Base-by-base conservation (phyloP, 805 yeast species). In the Ogataea salicorniae region DNA sequence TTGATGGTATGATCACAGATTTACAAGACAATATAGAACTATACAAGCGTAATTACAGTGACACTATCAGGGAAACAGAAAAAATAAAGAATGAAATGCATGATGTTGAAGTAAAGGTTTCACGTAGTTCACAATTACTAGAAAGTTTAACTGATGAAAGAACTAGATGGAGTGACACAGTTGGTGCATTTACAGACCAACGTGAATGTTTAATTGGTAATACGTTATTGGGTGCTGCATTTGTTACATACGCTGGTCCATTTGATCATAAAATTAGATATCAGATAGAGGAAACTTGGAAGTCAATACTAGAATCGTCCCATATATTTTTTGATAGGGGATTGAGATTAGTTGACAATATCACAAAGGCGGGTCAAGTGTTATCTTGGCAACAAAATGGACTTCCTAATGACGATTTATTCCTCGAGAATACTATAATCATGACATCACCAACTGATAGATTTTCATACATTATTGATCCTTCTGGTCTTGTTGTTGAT, bases 1-100 rank as follows among this genome's bases (percentile, higher is more conserved):
- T 90, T 34, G 81, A 81, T 38, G 84, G 87, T 46, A 87, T 91
- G 95, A 83, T 91, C 31, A 61, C 55, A 0, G 97, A 91, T 56
- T 68, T 89, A 22, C 83, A 85, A 53, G 71, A 64, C 9, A 81
- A 84, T 47, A 88, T 92, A 47, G 89, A 80, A 39, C 56, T 57
- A 1, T 87, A 83, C 50, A 88, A 89, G 54, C 72, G 69, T 7
- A 75, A 74, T 8, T 92, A 92, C 61, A 86, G 94, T 39, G 69
- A 66, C 14, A 67, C 85, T n/a, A 88, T 92, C 33, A 71, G 96
- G 49, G 91, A 87, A 35, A 75, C 87, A 1, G 97, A 92, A 60
- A 67, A 71, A 33, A 80, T 90, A 39, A 91, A 87, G 61, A 56
- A 70, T 1, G 92, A 88, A 58, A 84, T 91, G 84, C 62, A 62